Base-by-base conservation (phyloP, 108 stramenopile genomes). In the Heterococcus sp. region DNA sequence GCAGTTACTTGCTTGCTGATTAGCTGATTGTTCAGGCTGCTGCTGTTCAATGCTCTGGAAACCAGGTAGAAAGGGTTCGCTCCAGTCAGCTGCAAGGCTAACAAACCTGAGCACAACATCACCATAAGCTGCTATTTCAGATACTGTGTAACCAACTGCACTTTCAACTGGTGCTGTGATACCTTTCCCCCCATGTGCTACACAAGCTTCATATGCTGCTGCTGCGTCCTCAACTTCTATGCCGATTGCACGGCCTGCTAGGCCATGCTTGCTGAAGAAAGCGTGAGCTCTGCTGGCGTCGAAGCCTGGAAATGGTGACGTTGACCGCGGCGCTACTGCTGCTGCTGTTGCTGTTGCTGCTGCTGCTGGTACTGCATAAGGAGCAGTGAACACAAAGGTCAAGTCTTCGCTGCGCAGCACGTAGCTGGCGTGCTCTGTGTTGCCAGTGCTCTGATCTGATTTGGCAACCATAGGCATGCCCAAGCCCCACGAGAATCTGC, bases 381-480 rank as follows among this genome's bases (percentile, higher is more conserved):
- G 87, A 1, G 87, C 87, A 1, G 85, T 88, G 82, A 85, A 88
- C 66, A 84, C 76, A 27, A 88, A 82, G n/a, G 67, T 75, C 37
- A 88, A 40, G 31, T 86, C 85, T 40, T 86, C 36, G 69, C 85
- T 86, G 71, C 83, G 74, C 29, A 86, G 58, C 5, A 84, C 85
- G 75, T 86, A 85, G 82, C 82, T 83, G 34, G 84, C 84, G 83
- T 86, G 84, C 75, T 33, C 40, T 28, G 73, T 76, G 82, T 87
- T 87, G 11, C 86, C 86, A 26, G 86, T 84, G 69, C 83, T 84
- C 75, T 75, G 75, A 66, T 84, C 83, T 11, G 83, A 84, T 66
- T 84, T 84, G 34, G 87, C 85, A 11, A 88, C 87, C 28, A 85
- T 46, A 26, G 76, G 29, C 87, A 88, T 81, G 38, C 87, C 87